Evolutionary conservation across 306 rosid genomes (phyloP).

Genomic region (Trifolium subterraneum): DNA sequence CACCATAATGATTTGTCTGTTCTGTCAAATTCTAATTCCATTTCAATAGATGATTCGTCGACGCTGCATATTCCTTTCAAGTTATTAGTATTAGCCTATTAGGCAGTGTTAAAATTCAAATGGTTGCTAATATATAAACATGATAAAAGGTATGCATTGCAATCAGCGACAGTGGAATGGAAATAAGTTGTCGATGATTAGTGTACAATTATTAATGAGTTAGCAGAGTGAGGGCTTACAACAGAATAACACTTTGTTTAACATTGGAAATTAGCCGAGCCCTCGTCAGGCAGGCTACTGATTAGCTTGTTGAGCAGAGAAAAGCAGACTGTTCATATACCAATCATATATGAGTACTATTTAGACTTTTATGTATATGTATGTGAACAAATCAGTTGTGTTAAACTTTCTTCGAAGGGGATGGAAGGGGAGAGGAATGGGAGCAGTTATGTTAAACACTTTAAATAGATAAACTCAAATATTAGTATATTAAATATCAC

Average conservation of each 20-base stretch:
- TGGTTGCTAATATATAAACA: background rate
- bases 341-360: no score
- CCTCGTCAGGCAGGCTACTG: no score
- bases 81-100: slow-evolving; percentile 24
- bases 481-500: no score
- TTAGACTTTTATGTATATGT: background rate
- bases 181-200: background rate
- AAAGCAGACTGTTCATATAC: no score
- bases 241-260: background rate
- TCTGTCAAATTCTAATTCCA: background rate
- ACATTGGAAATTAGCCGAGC: no score
- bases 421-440: background rate
- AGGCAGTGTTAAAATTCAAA: slow-evolving; percentile 16
- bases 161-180: background rate
- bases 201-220: background rate
- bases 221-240: background rate
- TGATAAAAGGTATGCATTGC: background rate
- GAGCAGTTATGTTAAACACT: background rate
- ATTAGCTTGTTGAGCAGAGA: no score
- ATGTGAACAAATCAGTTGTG: background rate
- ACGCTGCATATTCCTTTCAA: background rate
- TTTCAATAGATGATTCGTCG: slow-evolving; percentile 15
- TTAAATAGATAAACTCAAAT: no score
- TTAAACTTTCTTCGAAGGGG: background rate
- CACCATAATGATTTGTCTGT: slow-evolving; percentile 5